Conservation (phyloP, 805 yeast genomes). For the Ogataea saltuana region DNA sequence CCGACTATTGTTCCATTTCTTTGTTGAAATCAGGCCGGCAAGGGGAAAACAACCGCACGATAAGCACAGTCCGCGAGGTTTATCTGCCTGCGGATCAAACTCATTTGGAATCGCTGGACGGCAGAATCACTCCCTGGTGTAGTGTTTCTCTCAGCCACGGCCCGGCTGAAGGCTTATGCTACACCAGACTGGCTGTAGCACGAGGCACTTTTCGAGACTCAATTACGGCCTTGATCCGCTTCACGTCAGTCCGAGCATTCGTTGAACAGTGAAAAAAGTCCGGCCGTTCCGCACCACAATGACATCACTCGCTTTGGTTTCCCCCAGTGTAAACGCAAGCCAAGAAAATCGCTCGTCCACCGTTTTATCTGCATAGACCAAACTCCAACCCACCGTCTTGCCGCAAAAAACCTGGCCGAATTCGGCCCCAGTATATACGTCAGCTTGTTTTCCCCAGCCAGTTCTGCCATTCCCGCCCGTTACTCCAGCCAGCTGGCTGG, state of each 20-base stretch:
- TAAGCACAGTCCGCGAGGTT: slow-evolving; percentile 7
- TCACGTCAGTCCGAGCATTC: background rate
- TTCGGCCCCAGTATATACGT: background rate
- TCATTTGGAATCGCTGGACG: background rate
- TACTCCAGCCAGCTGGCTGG: background rate
- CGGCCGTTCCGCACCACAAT: slow-evolving; percentile 2
- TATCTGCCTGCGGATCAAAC: too few relatives aligned
- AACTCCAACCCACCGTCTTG: background rate
- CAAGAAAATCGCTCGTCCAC: slow-evolving; percentile 6
- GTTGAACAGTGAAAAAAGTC: background rate
- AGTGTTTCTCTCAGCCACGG: slow-evolving; percentile 1
- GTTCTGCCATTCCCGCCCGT: background rate
- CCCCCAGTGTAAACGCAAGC: slow-evolving; percentile 4
- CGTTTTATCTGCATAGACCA: slow-evolving; percentile 1
- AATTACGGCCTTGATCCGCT: background rate
- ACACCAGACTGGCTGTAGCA: slow-evolving; percentile 1
- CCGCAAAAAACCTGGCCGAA: background rate
- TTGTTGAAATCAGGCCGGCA: background rate
- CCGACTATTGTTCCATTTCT: background rate
- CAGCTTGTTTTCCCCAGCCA: background rate
- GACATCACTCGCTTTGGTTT: slow-evolving; percentile 1
- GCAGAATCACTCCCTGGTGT: background rate
- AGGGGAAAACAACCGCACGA: slow-evolving; percentile 6
- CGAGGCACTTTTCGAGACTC: background rate
- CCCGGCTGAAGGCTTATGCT: slow-evolving; percentile 1